Evolutionary conservation across 1,284 basidiomycete genomes (phyloP).

Genomic region (Mycosarcoma mackinlayi): DNA sequence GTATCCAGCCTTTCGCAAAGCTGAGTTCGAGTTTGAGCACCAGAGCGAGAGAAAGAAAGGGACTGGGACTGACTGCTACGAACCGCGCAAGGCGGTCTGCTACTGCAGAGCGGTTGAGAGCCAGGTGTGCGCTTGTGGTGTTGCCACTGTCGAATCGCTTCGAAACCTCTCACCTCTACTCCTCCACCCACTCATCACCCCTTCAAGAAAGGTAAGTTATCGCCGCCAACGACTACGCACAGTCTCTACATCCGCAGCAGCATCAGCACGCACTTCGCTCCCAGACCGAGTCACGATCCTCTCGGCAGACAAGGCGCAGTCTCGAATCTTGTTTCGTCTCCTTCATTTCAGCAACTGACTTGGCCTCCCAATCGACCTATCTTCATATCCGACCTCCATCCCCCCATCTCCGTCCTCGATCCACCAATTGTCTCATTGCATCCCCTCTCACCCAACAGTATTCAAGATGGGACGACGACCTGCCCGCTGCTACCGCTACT

Average conservation of each 20-base stretch:
- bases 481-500: constrained; percentile 68
- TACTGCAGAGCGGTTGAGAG: too few species aligned
- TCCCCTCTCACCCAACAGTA: constrained; percentile 18
- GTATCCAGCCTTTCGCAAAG: constrained; percentile 12
- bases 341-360: constrained; percentile 22
- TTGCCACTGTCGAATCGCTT: constrained; percentile 27
- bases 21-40: constrained; percentile 10
- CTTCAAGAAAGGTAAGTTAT: constrained; percentile 56
- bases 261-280: constrained; percentile 4
- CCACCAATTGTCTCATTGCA: constrained; percentile 1
- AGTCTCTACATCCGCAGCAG: constrained; percentile 7
- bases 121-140: constrained; percentile 7
- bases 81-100: constrained; percentile 6
- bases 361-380: constrained; percentile 14
- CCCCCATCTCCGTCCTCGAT: neutral
- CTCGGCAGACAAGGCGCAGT: constrained; percentile 7
- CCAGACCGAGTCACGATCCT: neutral
- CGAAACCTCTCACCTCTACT: constrained; percentile 11
- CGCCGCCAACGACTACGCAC: constrained; percentile 11
- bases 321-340: neutral
- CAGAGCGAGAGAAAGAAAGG: neutral
- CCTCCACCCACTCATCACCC: constrained; percentile 52
- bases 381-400: neutral
- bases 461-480: constrained; percentile 63
- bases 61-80: neutral